Evolutionary conservation across 768 basidiomycete species (phyloP).

Genomic region (Infundibulicybe gibba): DNA sequence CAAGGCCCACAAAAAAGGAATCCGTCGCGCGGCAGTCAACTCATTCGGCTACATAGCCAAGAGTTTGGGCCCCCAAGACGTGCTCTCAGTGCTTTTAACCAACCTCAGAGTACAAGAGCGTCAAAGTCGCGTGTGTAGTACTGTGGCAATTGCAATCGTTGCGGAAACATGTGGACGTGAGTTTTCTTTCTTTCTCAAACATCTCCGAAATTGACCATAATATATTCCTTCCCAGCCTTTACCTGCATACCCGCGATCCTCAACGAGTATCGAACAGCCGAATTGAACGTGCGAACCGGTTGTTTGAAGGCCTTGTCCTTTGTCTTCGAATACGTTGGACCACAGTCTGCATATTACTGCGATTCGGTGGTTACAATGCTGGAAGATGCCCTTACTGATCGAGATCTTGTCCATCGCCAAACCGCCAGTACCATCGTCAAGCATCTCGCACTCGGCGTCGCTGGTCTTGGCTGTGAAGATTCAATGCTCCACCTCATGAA

Average conservation of each 20-base stretch:
- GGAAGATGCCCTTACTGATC: constrained; percentile 96
- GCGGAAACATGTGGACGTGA: constrained; percentile 87
- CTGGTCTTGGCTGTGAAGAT: constrained; percentile 96
- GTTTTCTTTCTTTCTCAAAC: constrained; percentile 15
- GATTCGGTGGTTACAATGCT: constrained; percentile 98
- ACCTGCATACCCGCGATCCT: constrained; percentile 98
- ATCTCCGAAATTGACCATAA: constrained; percentile 9
- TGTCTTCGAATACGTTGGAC: constrained; percentile 99
- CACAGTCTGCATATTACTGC: constrained; percentile 93
- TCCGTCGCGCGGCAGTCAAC: constrained; percentile 97
- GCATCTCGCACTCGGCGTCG: constrained; percentile 94
- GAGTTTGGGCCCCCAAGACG: constrained; percentile 98
- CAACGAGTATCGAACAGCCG: constrained; percentile 97
- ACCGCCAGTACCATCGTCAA: constrained; percentile 98
- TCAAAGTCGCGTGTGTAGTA: constrained; percentile 97
- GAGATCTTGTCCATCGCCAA: constrained; percentile 97
- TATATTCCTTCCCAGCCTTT: constrained; percentile 59
- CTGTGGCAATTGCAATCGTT: constrained; percentile 95
- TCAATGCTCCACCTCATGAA: constrained; percentile 98
- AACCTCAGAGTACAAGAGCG: constrained; percentile 98
- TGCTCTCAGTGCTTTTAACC: constrained; percentile 90
- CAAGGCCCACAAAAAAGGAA: constrained; percentile 99
- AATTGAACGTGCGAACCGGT: constrained; percentile 97
- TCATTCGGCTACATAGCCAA: constrained; percentile 99
- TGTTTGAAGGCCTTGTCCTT: constrained; percentile 98